Evolutionary conservation across 1,284 basidiomycete genomes (phyloP).

Genomic region (Tetrapyrgos nigripes): DNA sequence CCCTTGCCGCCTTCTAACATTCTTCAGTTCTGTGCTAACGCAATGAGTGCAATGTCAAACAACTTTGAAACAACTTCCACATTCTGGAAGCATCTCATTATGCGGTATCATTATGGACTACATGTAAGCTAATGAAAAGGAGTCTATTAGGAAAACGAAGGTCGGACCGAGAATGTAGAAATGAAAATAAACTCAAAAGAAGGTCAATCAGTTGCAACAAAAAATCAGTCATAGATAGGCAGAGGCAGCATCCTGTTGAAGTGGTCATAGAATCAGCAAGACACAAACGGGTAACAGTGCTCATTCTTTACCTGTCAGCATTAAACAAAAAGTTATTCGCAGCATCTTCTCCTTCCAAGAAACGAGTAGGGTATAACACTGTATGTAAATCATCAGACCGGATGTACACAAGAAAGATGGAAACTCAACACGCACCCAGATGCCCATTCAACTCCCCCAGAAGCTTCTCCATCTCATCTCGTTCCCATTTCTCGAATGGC

Average conservation of each 20-base stretch:
- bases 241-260: constrained; percentile 52
- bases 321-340: constrained; percentile 93
- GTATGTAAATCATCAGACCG: constrained; percentile 1
- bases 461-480: constrained; percentile 87
- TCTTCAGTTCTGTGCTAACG: background rate
- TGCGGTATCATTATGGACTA: no score
- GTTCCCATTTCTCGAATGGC: constrained; percentile 82
- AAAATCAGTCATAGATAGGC: constrained; percentile 58
- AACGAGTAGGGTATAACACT: constrained; percentile 85
- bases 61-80: no score
- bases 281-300: background rate
- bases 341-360: constrained; percentile 87
- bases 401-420: background rate
- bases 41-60: background rate
- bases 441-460: constrained; percentile 82
- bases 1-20: no score
- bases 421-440: constrained; percentile 62
- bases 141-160: background rate
- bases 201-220: no score
- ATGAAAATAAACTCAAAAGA: background rate
- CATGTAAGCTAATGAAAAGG: background rate
- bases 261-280: background rate
- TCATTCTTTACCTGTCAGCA: constrained; percentile 68
- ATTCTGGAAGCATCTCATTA: no score
- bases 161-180: background rate